A percentile compares a stretch with the other conserved stretches of the same genome.
Conservation (phyloP, 805 yeast species). For the Ogataea pignaliae region DNA sequence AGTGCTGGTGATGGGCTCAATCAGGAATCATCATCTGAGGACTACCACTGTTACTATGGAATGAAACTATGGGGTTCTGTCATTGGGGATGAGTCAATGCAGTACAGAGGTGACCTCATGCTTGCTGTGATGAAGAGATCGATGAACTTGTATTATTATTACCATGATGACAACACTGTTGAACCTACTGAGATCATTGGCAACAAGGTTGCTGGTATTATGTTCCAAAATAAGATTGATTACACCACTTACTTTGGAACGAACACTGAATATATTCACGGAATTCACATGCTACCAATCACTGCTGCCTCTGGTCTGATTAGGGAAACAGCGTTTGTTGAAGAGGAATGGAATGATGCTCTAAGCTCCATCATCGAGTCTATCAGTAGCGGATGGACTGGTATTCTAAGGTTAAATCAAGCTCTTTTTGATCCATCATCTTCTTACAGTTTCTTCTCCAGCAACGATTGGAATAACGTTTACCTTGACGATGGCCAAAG, state of each 20-base stretch:
- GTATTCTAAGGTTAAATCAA: conserved; percentile 64
- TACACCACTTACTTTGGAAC: conserved; percentile 74
- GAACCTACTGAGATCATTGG: conserved; percentile 52
- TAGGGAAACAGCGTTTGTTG: conserved; percentile 48
- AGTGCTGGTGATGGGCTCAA: conserved; percentile 73
- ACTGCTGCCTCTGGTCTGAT: conserved; percentile 64
- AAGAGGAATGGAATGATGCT: conserved; percentile 60
- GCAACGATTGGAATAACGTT: conserved; percentile 45
- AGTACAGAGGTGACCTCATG: conserved; percentile 53
- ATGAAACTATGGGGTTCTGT: conserved; percentile 62
- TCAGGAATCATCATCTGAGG: conserved; percentile 72
- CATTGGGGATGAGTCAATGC: conserved; percentile 48
- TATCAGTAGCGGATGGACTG: conserved; percentile 68
- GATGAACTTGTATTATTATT: conserved; percentile 53
- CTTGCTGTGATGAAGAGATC: conserved; percentile 54
- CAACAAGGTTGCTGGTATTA: conserved; percentile 69
- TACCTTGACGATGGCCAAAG: conserved; percentile 83
- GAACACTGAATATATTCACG: conserved; percentile 69
- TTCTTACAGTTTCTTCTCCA: conserved; percentile 59
- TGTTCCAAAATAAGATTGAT: conserved; percentile 69
- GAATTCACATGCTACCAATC: conserved; percentile 74
- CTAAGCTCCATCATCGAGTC: conserved; percentile 40
- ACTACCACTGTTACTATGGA: conserved; percentile 66
- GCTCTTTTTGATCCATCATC: conserved; percentile 68
- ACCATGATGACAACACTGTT: conserved; percentile 45